Evolutionary conservation across 2,329 filamentous ascomycete species (phyloP).

Genomic region (Fusarium sp.): DNA sequence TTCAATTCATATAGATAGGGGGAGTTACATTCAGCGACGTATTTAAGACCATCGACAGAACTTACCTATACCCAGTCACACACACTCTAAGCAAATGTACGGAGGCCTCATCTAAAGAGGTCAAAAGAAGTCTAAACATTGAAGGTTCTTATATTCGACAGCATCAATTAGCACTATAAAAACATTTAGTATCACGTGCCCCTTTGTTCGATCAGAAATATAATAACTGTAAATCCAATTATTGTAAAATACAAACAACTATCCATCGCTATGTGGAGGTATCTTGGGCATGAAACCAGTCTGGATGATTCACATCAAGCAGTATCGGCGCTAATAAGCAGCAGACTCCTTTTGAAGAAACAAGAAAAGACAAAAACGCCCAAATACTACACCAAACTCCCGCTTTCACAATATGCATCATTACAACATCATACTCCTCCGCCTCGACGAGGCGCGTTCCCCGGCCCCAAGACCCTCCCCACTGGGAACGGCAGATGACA

Average conservation of each 20-base stretch:
- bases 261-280: slow-evolving; percentile 52
- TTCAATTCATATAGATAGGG: slow-evolving; percentile 18
- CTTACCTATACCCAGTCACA: slow-evolving; percentile 48
- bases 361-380: slow-evolving; percentile 48
- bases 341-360: slow-evolving; percentile 42
- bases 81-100: slow-evolving; percentile 25
- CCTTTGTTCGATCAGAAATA: slow-evolving; percentile 35
- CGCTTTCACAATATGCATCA: slow-evolving; percentile 39
- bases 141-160: slow-evolving; percentile 41
- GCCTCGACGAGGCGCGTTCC: slow-evolving; percentile 56
- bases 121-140: no score
- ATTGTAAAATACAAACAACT: slow-evolving; percentile 45
- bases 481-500: slow-evolving; percentile 55
- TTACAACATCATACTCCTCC: slow-evolving; percentile 72
- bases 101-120: slow-evolving; percentile 18
- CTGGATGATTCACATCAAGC: slow-evolving; percentile 46
- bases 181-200: slow-evolving; percentile 34
- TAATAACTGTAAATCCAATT: slow-evolving; percentile 51
- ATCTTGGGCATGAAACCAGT: slow-evolving; percentile 52
- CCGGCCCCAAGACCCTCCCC: slow-evolving; percentile 51
- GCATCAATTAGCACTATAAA: slow-evolving; percentile 37
- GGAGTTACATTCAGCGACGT: slow-evolving; percentile 36
- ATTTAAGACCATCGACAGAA: slow-evolving; percentile 40
- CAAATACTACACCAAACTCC: slow-evolving; percentile 43
- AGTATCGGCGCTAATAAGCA: slow-evolving; percentile 43